Evolutionary conservation across 495 filamentous ascomycete genomes (phyloP), one percentile per base, ranked within the genome.

Genomic region (Aspergillus cavernicola): DNA sequence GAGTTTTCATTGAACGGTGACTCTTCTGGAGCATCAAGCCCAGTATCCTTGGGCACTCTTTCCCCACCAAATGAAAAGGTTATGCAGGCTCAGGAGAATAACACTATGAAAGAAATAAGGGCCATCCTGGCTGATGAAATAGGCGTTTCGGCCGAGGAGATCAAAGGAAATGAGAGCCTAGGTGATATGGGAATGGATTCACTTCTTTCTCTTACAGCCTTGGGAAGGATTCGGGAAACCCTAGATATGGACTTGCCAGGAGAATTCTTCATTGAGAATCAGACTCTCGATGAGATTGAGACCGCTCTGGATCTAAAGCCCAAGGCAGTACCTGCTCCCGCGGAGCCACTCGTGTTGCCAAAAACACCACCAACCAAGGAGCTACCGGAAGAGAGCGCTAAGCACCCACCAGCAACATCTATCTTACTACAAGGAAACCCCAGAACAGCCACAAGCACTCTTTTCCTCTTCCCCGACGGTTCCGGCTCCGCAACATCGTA

Each of bases 71-170:
- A 66, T 36, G 67, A 70, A 44, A 73, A 73, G 57, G 51, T 55
- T 8, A 63, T 64, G 53, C 56, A 57, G 8, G 57, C 66, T 32
- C 70, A 79, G 55, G 69, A 81, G n/a, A 75, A 74, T 56, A 68
- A 70, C 31, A 71, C 73, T 23, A 66, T 71, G 63, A 68, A 65
- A 53, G 58, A 65, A 32, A 74, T 87, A 6, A 76, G 79, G 29
- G 67, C 72, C 15, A 86, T 81, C 48, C 79, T 91, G 41, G 80
- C 85, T 2, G 72, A 79, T 23, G 87, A 90, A 60, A 86, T 88
- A 66, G 84, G 82, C 18, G 78, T 88, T 11, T 70, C 84, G 4
- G 68, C 83, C 0, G 78, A 84, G 4, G 86, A 89, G 56, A 74
- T 92, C 42, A 57, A 63, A 9, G 65, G 55, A 20, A 62, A 73